Evolutionary conservation across 140 eudicot genomes (phyloP), one percentile per base, ranked within the genome.

Genomic region (Erigeron philadelphicus): DNA sequence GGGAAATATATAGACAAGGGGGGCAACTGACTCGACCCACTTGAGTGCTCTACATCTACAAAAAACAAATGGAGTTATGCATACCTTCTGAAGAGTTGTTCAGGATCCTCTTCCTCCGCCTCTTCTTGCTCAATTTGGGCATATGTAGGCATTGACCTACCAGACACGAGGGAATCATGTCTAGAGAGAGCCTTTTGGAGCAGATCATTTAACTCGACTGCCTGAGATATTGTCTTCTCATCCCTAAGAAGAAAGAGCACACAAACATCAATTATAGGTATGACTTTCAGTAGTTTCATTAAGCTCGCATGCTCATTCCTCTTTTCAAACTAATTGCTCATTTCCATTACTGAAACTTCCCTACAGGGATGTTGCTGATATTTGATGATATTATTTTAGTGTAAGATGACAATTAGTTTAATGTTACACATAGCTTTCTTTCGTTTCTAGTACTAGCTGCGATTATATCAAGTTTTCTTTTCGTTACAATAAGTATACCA

Each of bases 31-130:
- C 38, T 31, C 38, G 38, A 31, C 38, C 38, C 38, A 31, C 3
- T 31, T 31, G 38, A 5, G 38, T 31, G 61, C 48, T 6, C 48
- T 6, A 60, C 17, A 8, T 67, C 61, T 49, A 67, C 25, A 67
- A 55, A 40, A 49, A 70, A 21, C 25, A 21, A 44, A 42, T 25
- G 16, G 11, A 56, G 41, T 21, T 53, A 43, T 21, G 42, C 56
- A 44, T 76, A 92, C 98, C 98, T 85, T 67, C 88, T 84, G 72
- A 84, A 84, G 71, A 93, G 96, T 81, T 93, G 98, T 76, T 89
- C 96, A 0, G 89, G 82, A 65, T 91, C 98, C 67, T 91, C 98
- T 74, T 86, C 95, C 25, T 84, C 87, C 0, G 72, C 81, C 45
- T 84, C 86, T 64, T 76, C 89, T 9, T 79, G 90, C 66, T 78